These are phyloP conservation scores for Hortaea werneckii DNA, from an alignment of 2,329 filamentous ascomycete genomes.

Conservation along the genomic window DNA sequence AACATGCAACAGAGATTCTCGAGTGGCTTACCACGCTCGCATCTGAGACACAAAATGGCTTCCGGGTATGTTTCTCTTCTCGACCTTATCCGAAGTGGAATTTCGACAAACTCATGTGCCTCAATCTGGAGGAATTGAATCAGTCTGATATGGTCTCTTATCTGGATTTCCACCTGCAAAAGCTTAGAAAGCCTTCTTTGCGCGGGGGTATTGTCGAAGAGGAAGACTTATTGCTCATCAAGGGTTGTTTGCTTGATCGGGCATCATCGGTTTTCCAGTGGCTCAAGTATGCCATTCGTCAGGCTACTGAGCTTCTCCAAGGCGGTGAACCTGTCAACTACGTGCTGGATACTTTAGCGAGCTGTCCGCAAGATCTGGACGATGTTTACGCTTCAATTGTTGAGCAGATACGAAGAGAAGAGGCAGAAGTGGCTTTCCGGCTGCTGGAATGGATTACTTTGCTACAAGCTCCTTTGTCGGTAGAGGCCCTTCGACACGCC, in stretches of 20 bases:
- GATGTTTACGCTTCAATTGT: not conserved
- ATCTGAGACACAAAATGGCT: not conserved
- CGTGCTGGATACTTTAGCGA: not conserved
- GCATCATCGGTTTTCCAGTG: not conserved
- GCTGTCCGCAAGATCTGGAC: not conserved
- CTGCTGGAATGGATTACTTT: not conserved
- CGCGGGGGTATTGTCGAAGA: not conserved
- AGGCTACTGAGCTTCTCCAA: not conserved
- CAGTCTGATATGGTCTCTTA: not conserved
- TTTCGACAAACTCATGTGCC: not conserved
- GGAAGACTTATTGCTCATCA: no score
- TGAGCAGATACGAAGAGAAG: not conserved
- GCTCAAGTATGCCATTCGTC: not conserved
- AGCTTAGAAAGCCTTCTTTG: not conserved
- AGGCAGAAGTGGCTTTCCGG: not conserved
- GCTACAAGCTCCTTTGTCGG: not conserved
- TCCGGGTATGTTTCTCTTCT: not conserved
- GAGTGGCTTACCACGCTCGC: not conserved
- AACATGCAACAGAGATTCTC: not conserved
- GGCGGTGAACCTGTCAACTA: not conserved
- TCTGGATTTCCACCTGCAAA: no score
- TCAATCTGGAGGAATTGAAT: not conserved
- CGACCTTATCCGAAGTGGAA: not conserved
- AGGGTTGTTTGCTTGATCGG: no score
- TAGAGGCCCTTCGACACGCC: not conserved